Evolutionary conservation across 352 stramenopile genomes (phyloP).

Genomic region (Pythium brassicae): DNA sequence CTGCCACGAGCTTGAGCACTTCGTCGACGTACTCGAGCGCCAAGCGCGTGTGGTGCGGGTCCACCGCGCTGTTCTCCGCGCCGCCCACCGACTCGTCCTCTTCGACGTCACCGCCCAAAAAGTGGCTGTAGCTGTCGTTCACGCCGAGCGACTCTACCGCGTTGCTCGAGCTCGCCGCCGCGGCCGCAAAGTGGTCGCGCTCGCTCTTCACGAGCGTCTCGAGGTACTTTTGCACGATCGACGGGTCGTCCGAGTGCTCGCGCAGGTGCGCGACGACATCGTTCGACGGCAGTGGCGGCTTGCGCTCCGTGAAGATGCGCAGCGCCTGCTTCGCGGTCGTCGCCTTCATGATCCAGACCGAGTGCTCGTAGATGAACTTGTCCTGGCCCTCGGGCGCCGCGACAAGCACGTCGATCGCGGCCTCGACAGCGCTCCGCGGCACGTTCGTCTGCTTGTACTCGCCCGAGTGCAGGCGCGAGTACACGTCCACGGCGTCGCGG

Average conservation of each 20-base stretch:
- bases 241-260: constrained; percentile 63
- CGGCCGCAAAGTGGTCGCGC: constrained; percentile 20
- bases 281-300: constrained; percentile 60
- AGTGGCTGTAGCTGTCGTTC: constrained; percentile 83
- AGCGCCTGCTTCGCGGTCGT: constrained; percentile 70
- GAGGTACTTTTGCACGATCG: constrained; percentile 77
- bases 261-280: constrained; percentile 78
- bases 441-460: constrained; percentile 84
- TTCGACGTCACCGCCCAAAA: constrained; percentile 62
- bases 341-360: constrained; percentile 81
- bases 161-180: constrained; percentile 6
- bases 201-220: constrained; percentile 74
- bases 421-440: constrained; percentile 85
- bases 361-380: constrained; percentile 85
- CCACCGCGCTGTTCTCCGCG: constrained; percentile 25
- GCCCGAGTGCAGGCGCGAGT: constrained; percentile 67
- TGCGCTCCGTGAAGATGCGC: constrained; percentile 80
- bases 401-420: constrained; percentile 87
- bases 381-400: constrained; percentile 68
- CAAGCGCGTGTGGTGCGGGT: constrained; percentile 78
- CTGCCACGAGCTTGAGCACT: constrained; percentile 66
- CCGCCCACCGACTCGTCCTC: constrained; percentile 39
- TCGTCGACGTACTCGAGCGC: constrained; percentile 86
- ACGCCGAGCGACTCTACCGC: constrained; percentile 32
- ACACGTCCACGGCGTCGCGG: constrained; percentile 78